Evolutionary conservation across 306 rosid species (phyloP), one percentile per base, ranked within the genome.

Genomic region (Abrus precatorius): DNA sequence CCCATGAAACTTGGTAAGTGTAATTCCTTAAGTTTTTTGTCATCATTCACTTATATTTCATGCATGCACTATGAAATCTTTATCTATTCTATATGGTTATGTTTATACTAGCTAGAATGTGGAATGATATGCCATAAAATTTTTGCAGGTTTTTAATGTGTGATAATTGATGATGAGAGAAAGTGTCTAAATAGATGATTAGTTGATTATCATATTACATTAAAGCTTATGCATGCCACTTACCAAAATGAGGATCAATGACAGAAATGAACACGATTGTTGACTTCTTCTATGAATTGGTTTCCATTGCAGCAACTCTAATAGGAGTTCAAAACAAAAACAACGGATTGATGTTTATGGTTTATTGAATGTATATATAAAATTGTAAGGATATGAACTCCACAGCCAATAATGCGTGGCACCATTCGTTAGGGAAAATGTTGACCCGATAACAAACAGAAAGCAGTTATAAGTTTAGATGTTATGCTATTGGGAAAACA

Each of bases 1-100:
- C 77, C 81, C 57, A 44, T 50, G 3, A 87, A 86, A 81, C 49
- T 78, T 1, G 86, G 97, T 90, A 74, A 66, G 81, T 14, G n/a
- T 73, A 61, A 75, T 20, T 72, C 29, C 30, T 12, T 12, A 5
- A 4, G 48, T 47, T 43, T 43, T 20, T 20, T 20, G 20, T 28
- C 49, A 48, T 67, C 3, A 67, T 13, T 54, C 75, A 27, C 27
- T 48, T 33, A 30, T 47, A 64, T 60, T 12, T n/a, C 36, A 34
- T 74, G 52, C 69, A 69, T 74, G 44, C 69, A 69, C 13, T 44
- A 5, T 12, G 6, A 49, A 48, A 56, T 44, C 2, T 45, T 7
- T 34, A 32, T 70, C 38, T 47, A 7, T 36, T 44, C 70, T 33
- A 34, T 62, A 30, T 53, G 67, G 4, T 64, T 27, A 14, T 29